phyloP scores from a whole-genome alignment of 2,329 filamentous ascomycete species.

The Furcasterigmium furcatum region DNA sequence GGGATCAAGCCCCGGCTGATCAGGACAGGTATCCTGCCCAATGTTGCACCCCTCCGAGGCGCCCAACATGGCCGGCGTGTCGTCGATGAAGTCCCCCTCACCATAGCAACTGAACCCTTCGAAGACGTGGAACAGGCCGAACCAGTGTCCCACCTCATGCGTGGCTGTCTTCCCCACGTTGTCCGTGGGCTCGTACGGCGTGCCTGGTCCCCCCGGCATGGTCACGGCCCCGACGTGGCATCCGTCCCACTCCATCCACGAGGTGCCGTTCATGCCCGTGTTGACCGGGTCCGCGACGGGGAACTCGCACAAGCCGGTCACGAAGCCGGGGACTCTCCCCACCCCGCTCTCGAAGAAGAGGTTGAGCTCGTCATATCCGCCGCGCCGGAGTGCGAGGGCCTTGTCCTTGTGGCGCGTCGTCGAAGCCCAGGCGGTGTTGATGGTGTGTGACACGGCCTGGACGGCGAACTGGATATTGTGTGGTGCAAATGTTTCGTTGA shows the following conservation, averaged over 20 bases:
- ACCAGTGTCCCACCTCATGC: constrained; percentile 42
- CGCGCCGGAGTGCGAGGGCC: constrained; percentile 31
- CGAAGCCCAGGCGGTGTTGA: constrained; percentile 8
- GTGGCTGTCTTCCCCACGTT: constrained; percentile 15
- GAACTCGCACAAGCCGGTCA: constrained; percentile 37
- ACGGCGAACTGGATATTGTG: constrained; percentile 10
- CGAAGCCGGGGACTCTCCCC: constrained; percentile 5
- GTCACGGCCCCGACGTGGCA: no score
- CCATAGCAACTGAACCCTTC: no score
- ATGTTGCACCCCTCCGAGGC: no score
- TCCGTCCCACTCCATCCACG: no score
- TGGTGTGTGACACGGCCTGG: constrained; percentile 3
- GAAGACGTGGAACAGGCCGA: constrained; percentile 40
- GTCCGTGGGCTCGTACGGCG: no score
- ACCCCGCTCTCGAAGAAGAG: constrained; percentile 36
- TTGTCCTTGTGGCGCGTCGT: constrained; percentile 7
- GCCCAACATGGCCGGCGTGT: no score
- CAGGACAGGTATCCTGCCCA: no score
- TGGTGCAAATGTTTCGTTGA: constrained; percentile 7
- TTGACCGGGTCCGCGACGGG: constrained; percentile 20
- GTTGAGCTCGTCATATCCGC: constrained; percentile 38
- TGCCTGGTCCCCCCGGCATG: no score
- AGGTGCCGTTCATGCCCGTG: no score
- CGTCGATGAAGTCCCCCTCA: no score
- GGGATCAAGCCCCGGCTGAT: no score